These are phyloP conservation scores for Phellopilus nigrolimitatus DNA, from an alignment of 1,284 basidiomycete species.

Conservation along the genomic window DNA sequence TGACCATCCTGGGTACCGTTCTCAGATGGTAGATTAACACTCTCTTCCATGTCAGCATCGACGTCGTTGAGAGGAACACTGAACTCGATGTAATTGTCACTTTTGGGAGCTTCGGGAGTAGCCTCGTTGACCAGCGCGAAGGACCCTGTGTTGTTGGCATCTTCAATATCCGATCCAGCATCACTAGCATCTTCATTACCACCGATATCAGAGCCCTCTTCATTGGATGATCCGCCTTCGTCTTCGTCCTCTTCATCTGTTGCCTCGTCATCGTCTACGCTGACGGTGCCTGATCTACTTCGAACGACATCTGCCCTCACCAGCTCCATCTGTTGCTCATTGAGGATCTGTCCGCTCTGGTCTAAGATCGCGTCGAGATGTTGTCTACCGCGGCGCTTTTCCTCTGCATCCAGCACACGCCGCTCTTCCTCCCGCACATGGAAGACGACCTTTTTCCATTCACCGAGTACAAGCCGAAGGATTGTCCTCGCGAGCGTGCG, in stretches of 20 bases:
- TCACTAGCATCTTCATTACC: conserved; percentile 4
- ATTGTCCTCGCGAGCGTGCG: conserved; percentile 68
- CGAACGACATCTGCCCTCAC: conserved; percentile 37
- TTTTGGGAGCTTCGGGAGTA: conserved; percentile 1
- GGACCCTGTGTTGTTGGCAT: background rate
- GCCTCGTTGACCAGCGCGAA: conserved; percentile 8
- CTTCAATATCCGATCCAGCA: background rate
- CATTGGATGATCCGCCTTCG: conserved; percentile 25
- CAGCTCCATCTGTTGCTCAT: conserved; percentile 76
- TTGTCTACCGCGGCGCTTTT: conserved; percentile 67
- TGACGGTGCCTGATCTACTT: conserved; percentile 17
- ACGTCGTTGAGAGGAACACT: conserved; percentile 6
- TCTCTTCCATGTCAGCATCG: background rate
- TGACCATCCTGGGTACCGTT: background rate
- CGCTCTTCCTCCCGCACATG: conserved; percentile 71
- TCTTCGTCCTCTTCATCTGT: conserved; percentile 31
- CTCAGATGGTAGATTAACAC: background rate
- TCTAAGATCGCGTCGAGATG: conserved; percentile 90
- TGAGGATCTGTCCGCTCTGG: conserved; percentile 84
- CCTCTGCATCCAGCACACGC: conserved; percentile 53
- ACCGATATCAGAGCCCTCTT: conserved; percentile 15
- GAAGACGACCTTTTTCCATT: conserved; percentile 89
- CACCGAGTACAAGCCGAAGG: conserved; percentile 64
- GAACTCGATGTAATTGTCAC: conserved; percentile 1
- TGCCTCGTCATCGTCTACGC: conserved; percentile 17